Base-by-base conservation (phyloP, 148 eudicot genomes). In the Camellia granthamiana region DNA sequence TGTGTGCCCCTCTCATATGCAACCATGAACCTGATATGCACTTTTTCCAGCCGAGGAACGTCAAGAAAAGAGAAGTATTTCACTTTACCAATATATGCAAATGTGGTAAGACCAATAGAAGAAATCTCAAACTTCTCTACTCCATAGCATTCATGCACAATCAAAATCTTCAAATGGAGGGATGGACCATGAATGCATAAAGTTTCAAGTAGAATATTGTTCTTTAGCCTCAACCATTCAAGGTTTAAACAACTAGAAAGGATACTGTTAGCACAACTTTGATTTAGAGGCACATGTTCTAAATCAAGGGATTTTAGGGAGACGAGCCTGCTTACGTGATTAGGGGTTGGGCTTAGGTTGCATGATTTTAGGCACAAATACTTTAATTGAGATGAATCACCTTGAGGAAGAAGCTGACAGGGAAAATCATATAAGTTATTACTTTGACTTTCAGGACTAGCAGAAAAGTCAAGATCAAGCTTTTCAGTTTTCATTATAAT, bases 201-300 rank as follows among this genome's bases (percentile, higher is more conserved):
- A 64, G 72, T 77, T 66, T 47, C 61, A 6, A 61, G 79, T 65
- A 77, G 55, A 19, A 12, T 46, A 65, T 42, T 58, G 56, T 47
- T 46, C 70, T 51, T 46, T 46, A 77, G 58, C 6, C 44, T 77
- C 72, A 77, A 77, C 79, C 79, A 77, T 77, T 77, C 79, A 77
- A 77, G 72, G 55, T 77, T 77, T 60, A 77, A 49, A 77, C 44
- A 63, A 44, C 52, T 55, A 63, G 41, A 63, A 66, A 77, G 52
- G 58, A 77, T 77, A 47, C 46, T 77, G 30, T 11, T 30, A 42
- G 42, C 3, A 77, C 79, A 19, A 46, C 60, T 77, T 49, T 77
- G 68, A 21, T 77, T 61, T 5, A 64, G 69, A 21, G 70, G 5
- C 42, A 77, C 19, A 11, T 65, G 6, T 5, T 43, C 38, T 42